Base-by-base conservation (phyloP, 441 rosid genomes). In the Adansonia madagascariensis region DNA sequence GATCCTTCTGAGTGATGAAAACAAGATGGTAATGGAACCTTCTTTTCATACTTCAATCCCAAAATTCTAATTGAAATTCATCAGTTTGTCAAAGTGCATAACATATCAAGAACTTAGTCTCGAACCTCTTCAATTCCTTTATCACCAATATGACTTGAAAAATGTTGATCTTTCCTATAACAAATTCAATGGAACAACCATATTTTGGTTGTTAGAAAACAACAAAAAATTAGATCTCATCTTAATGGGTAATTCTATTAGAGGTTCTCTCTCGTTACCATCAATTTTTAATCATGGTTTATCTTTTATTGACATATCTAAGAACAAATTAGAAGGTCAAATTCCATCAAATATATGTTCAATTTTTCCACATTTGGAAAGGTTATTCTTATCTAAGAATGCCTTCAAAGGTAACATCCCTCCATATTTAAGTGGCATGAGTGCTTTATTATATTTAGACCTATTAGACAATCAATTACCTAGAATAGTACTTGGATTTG, bases 231-330 rank as follows among this genome's bases (percentile, higher is more conserved):
- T 14, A 44, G 0, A 0, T 0, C 52, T 82, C 5, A 0, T 27
- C 44, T 15, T 85, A 14, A 6, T 0, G 0, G 63, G 57, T 15
- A 79, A 78, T 24, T 82, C 82, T 9, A 24, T 85, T 11, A 15
- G 75, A 0, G 81, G 84, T 3, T 31, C n/a, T 18, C 14, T 85
- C 1, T 43, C 14, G 9, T 14, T 82, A 14, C 74, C 82, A 17
- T 8, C 24, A 0, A 20, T 11, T 27, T 22, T 67, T 12, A 14
- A 71, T 27, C 2, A 4, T 15, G 22, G 20, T 49, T 0, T 55
- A 5, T 12, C 1, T 3, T 15, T 15, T 35, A 11, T 84, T 64
- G 84, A 82, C 31, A 1, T 27, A 27, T 27, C 31, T 27, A 27
- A 27, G 1, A 27, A 27, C 31, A 27, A 27, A 27, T 17, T 82